Percentiles rank a stretch among this genome's conserved stretches.
Evolutionary conservation across 2,329 filamentous ascomycete species (phyloP).

Genomic region (Cladosporium sp.): DNA sequence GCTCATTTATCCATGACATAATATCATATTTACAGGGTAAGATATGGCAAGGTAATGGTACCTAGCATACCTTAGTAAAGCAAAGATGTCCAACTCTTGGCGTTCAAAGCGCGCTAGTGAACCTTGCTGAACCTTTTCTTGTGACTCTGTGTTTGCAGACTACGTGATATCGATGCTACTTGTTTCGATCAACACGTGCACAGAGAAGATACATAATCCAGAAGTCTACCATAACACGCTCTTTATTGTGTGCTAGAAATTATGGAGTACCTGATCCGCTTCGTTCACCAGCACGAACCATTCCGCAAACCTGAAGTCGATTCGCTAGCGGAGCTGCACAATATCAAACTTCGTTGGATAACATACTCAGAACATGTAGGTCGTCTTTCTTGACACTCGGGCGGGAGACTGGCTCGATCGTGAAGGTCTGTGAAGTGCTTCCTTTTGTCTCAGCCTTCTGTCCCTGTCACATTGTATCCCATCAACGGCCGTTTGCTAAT

Average conservation of each 20-base stretch:
- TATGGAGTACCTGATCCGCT: slow-evolving; percentile 80
- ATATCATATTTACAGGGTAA: background rate
- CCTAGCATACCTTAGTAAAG: too few species aligned
- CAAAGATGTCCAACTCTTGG: background rate
- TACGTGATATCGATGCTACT: background rate
- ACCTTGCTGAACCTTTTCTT: slow-evolving; percentile 12
- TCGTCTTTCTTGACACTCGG: background rate
- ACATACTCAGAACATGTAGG: slow-evolving; percentile 71
- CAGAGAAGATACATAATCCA: background rate
- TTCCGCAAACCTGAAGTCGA: slow-evolving; percentile 83
- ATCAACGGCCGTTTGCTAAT: background rate
- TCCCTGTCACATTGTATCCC: background rate
- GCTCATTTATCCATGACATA: too few species aligned
- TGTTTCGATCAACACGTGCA: background rate
- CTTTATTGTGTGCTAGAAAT: background rate
- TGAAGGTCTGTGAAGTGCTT: slow-evolving; percentile 1
- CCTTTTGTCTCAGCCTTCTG: background rate
- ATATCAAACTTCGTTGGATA: slow-evolving; percentile 66
- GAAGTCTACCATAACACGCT: too few species aligned
- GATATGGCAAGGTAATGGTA: background rate
- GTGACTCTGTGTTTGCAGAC: slow-evolving; percentile 3
- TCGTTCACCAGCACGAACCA: slow-evolving; percentile 84
- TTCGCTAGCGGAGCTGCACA: slow-evolving; percentile 67
- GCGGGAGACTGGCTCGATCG: background rate
- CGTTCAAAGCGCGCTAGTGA: slow-evolving; percentile 7